These are phyloP conservation scores for Pythium brachiatum DNA, from an alignment of 352 stramenopile species.

Conservation along the genomic window DNA sequence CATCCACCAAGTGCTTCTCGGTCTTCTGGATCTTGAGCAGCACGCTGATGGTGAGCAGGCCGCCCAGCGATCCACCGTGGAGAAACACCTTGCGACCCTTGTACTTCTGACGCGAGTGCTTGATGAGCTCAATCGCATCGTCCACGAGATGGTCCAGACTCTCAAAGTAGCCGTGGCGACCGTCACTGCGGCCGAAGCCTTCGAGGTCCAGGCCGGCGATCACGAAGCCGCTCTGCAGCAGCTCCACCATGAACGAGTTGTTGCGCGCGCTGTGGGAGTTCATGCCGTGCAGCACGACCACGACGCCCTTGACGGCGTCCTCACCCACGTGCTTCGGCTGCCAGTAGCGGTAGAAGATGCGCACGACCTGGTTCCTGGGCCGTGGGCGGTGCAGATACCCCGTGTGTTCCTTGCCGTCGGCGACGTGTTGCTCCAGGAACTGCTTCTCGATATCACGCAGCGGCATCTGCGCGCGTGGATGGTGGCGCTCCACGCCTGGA, in stretches of 20 bases:
- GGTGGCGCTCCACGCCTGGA: constrained; percentile 50
- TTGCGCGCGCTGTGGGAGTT: constrained; percentile 82
- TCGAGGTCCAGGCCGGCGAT: constrained; percentile 67
- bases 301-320: constrained; percentile 39
- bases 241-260: constrained; percentile 69
- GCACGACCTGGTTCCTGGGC: constrained; percentile 35
- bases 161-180: constrained; percentile 72
- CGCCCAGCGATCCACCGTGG: constrained; percentile 68
- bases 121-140: constrained; percentile 64
- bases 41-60: constrained; percentile 59
- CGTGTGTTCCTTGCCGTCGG: constrained; percentile 44
- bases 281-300: constrained; percentile 74
- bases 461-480: constrained; percentile 37
- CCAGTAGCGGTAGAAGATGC: constrained; percentile 77
- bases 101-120: constrained; percentile 57
- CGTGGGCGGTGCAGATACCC: constrained; percentile 43
- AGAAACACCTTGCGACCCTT: constrained; percentile 67
- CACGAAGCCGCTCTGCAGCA: constrained; percentile 60
- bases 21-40: constrained; percentile 42
- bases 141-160: constrained; percentile 57
- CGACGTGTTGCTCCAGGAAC: constrained; percentile 54
- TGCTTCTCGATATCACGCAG: constrained; percentile 44
- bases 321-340: constrained; percentile 43
- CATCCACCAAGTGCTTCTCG: constrained; percentile 45
- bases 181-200: constrained; percentile 74